Base-by-base conservation (phyloP, 1,139 yeast genomes). In the Torulaspora globosa region DNA sequence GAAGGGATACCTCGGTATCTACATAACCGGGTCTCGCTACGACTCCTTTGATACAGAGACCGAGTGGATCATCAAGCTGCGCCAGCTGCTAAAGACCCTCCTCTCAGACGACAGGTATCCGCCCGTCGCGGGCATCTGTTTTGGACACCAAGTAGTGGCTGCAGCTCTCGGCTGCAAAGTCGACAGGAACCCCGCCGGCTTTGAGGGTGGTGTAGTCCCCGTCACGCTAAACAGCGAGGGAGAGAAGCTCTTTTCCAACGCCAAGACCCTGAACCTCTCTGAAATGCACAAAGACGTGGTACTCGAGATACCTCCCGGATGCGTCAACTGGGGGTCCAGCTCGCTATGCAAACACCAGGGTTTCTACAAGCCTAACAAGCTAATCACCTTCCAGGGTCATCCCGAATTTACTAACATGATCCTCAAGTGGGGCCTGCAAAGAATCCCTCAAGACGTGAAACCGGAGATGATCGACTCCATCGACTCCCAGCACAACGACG, bases 361-460 rank as follows among this genome's bases (percentile, higher is more conserved):
- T 39, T 48, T 78, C 73, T 53, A 76, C 52, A 71, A 68, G 48
- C 67, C 70, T 6, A 50, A 70, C 16, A 70, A 71, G 43, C 48
- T 82, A 3, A 68, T 87, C 36, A 78, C 94, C 0, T 78, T 87
- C 56, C 97, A 89, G 63, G 96, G 96, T 0, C 97, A 89, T 60
- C 96, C 97, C 0, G 97, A 89, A 62, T 88, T 85, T 58, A 62
- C 70, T 23, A 67, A 72, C 1, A 73, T 67, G 7, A 52, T 54
- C 1, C 54, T 30, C 10, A 41, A 41, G 23, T 41, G 44, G 38
- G 44, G 44, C 3, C 27, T 41, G n/a, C 26, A 41, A 21, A 41
- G 36, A 10, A 41, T 41, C 16, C 42, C 42, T 3, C 42, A 39
- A 31, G 36, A 32, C 8, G 26, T 39, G 5, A 36, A 26, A 11